Base-by-base conservation (phyloP, 2,329 filamentous ascomycete genomes). In the Thermothelomyces thermophilus region DNA sequence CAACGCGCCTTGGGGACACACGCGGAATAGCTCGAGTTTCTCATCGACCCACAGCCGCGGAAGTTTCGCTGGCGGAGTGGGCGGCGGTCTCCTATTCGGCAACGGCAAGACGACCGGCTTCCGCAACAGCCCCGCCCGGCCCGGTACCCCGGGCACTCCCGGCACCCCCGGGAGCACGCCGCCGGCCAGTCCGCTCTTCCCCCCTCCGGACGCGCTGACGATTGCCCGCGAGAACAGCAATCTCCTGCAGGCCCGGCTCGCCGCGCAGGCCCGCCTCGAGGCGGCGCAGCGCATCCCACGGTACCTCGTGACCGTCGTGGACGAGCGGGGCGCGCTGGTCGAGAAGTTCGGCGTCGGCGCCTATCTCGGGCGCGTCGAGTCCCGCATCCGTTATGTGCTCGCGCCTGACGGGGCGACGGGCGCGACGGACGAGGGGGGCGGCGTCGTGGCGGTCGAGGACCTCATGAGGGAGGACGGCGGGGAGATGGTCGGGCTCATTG, bases 231-330 rank as follows among this genome's bases (percentile, higher is more conserved):
- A 68, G 13, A 69, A 68, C 47, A 75, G 70, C 51, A 70, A 77
- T 56, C 72, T 79, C 14, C 64, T 69, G 47, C 60, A 68, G 17
- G 73, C 83, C 1, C 79, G 85, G 0, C 69, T 82, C 6, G 76
- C 79, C 14, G 86, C 86, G 0, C 85, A 90, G 62, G 67, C 73
- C 0, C 75, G 85, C 1, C 74, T 87, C 19, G 77, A 86, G 33
- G 71, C 74, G 17, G 80, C 82, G 0, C 71, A 74, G 19, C 67
- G 68, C 20, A 60, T 67, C 1, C 79, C 80, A 1, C 70, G 73
- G 14, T 83, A 83, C 61, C 71, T 72, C 7, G 72, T 88, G 31
- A 75, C 79, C 10, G 73, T 89, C 1, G 63, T 70, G 2, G 72
- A 76, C 52, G 76, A 80, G 52, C 64, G 73, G 13, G 79, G 79